Evolutionary conservation across 768 basidiomycete genomes (phyloP).

Genomic region (Podaxis sp.): DNA sequence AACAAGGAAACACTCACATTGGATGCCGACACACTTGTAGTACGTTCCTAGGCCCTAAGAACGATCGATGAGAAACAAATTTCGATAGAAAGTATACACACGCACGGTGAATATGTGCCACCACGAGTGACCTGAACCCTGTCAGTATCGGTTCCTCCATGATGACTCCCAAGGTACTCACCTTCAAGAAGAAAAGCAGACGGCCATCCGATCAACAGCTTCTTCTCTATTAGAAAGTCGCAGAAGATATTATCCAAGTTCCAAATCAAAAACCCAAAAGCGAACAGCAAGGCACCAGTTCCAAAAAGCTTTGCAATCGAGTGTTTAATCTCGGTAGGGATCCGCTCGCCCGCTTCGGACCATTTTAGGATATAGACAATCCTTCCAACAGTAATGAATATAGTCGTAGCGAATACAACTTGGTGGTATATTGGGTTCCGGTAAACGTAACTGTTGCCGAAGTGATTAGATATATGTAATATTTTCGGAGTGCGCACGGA

Average conservation of each 20-base stretch:
- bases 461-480: constrained; percentile 11
- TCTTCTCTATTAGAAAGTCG: constrained; percentile 53
- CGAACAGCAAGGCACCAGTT: constrained; percentile 56
- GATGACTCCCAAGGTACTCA: constrained; percentile 18
- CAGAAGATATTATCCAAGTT: constrained; percentile 84
- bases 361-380: constrained; percentile 51
- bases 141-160: neutral
- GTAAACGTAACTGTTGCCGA: constrained; percentile 48
- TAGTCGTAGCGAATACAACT: constrained; percentile 62
- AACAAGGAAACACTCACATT: constrained; percentile 37
- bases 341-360: constrained; percentile 36
- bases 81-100: neutral
- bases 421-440: constrained; percentile 84
- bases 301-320: constrained; percentile 46
- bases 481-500: neutral
- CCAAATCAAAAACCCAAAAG: constrained; percentile 71
- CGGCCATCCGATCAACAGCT: constrained; percentile 61
- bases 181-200: constrained; percentile 67
- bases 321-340: constrained; percentile 42
- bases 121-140: constrained; percentile 61
- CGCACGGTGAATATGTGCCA: constrained; percentile 71
- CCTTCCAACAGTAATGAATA: constrained; percentile 49
- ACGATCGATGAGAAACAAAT: neutral
- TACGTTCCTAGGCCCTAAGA: constrained; percentile 49
- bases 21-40: constrained; percentile 51